Evolutionary conservation across 2,329 filamentous ascomycete species (phyloP).

Genomic region (Claviceps sorghi): DNA sequence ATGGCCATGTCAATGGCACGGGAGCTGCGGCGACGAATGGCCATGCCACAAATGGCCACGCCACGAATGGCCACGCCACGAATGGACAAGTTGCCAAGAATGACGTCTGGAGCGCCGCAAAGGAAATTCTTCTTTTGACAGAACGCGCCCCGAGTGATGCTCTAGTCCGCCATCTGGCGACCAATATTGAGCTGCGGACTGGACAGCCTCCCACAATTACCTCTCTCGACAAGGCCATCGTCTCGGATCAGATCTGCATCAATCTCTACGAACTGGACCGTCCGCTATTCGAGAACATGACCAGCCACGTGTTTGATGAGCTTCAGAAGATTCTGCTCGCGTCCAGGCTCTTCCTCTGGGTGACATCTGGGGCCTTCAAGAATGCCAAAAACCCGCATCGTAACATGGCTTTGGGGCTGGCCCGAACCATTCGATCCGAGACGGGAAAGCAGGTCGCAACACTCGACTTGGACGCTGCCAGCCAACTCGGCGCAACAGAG

Average conservation of each 20-base stretch:
- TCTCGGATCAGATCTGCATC: neutral
- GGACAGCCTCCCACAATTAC: slow-evolving; percentile 9
- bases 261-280: slow-evolving; percentile 25
- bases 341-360: slow-evolving; percentile 24
- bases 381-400: slow-evolving; percentile 21
- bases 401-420: slow-evolving; percentile 31
- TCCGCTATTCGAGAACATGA: slow-evolving; percentile 27
- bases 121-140: neutral
- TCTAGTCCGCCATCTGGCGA: neutral
- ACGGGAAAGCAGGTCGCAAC: slow-evolving; percentile 28
- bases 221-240: slow-evolving; percentile 4
- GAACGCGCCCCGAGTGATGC: neutral
- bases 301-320: slow-evolving; percentile 2
- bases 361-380: slow-evolving; percentile 24
- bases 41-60: neutral
- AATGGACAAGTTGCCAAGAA: neutral
- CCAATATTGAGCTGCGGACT: neutral
- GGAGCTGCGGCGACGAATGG: neutral
- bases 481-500: slow-evolving; percentile 5
- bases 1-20: neutral
- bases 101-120: neutral
- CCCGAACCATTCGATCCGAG: slow-evolving; percentile 32
- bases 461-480: slow-evolving; percentile 27
- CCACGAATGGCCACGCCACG: neutral
- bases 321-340: slow-evolving; percentile 2